Base-by-base conservation (phyloP, 208 protist species). In the Trypanosoma lewisi region DNA sequence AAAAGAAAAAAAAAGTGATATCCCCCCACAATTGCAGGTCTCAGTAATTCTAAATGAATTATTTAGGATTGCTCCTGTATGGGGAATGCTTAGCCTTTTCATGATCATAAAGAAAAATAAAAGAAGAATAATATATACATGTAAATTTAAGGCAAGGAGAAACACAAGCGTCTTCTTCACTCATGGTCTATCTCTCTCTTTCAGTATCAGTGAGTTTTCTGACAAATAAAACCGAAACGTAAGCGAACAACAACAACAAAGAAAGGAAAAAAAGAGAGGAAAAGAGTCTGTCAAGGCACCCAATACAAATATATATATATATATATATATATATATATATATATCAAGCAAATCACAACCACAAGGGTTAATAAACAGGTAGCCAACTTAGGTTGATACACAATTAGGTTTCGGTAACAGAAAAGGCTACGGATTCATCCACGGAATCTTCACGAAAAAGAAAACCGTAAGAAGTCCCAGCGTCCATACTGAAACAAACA, bases 401-500 rank as follows among this genome's bases (percentile, higher is more conserved):
- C n/a, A n/a, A 42, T 8, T 37, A 62, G 30, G 25, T 8, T 2
- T 17, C 17, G 14, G 25, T 28, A 3, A 63, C 33, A 44, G 59
- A 53, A 55, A 65, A 65, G 6, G 28, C 14, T 34, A 48, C 41
- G 2, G 36, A 49, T 27, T 62, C 27, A 34, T 61, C 45, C 25
- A 54, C 11, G 17, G 39, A 41, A 30, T 70, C 64, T 30, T 62
- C 54, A 23, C 64, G 64, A 16, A 51, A 31, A 36, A 70, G 34
- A 14, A 21, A 34, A n/a, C 48, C 39, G 19, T 70, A 70, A 27
- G 51, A 44, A 28, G 36, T 1, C 19, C 64, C 64, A 39, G 28
- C 30, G 30, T 70, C 53, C 17, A 70, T 11, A 28, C 64, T 70
- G 8, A 70, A 45, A 34, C 64, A 70, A 30, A 70, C 39, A 48